Conservation (phyloP, 164 flowering plant genomes). For the Aristolochia fimbriata region DNA sequence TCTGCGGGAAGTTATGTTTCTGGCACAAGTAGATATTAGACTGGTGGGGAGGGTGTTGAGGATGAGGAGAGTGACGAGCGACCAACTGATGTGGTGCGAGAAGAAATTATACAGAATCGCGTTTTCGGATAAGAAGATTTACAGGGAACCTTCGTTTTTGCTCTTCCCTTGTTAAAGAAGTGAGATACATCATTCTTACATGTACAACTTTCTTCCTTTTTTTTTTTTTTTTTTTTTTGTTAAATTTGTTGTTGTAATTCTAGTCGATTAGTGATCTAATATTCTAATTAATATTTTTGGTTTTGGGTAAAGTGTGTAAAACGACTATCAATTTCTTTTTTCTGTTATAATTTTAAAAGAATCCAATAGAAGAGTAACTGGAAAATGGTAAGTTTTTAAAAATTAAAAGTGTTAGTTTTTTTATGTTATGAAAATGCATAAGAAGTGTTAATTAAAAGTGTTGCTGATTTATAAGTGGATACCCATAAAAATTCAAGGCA, state of each 20-base stretch:
- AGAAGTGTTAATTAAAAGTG: too few relatives aligned
- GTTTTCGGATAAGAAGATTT: conserved; percentile 30
- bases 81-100: conserved; percentile 70
- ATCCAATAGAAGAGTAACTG: too few relatives aligned
- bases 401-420: too few relatives aligned
- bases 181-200: conserved; percentile 23
- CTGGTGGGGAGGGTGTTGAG: conserved; percentile 59
- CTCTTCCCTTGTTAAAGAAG: conserved; percentile 80
- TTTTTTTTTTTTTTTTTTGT: too few relatives aligned
- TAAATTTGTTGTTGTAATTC: neutral
- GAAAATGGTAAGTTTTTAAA: too few relatives aligned
- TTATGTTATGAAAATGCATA: too few relatives aligned
- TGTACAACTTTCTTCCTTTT: neutral
- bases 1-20: conserved; percentile 13
- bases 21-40: conserved; percentile 53
- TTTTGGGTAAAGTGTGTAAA: too few relatives aligned
- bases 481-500: too few relatives aligned
- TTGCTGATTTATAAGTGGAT: too few relatives aligned
- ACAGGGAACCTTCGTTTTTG: conserved; percentile 55
- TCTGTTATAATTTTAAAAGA: too few relatives aligned
- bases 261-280: neutral
- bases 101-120: conserved; percentile 42
- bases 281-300: neutral
- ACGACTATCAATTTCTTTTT: too few relatives aligned
- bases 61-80: conserved; percentile 54